phyloP scores from a whole-genome alignment of 441 rosid species.

The Mallotus repandus region DNA sequence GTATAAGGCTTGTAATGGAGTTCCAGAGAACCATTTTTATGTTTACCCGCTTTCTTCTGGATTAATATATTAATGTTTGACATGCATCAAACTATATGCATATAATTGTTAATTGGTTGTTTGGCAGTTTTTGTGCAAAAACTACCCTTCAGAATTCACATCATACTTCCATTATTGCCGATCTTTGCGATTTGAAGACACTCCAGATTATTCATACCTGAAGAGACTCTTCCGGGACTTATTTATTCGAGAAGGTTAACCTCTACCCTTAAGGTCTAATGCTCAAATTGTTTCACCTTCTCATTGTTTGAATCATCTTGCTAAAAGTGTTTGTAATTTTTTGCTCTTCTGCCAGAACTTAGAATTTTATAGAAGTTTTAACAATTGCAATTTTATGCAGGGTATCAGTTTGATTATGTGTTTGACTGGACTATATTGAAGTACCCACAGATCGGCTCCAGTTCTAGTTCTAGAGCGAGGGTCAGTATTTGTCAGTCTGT shows the following conservation, averaged over 20 bases:
- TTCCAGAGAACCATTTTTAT: background rate
- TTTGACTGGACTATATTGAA: slow-evolving; percentile 94
- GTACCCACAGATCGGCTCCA: slow-evolving; percentile 80
- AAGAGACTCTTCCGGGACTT: slow-evolving; percentile 95
- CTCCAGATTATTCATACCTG: slow-evolving; percentile 91
- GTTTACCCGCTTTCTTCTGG: background rate
- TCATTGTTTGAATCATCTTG: slow-evolving; percentile 1
- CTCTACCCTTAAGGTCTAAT: background rate
- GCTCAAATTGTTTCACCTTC: background rate
- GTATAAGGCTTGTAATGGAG: background rate
- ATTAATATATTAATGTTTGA: background rate
- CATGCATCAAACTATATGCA: background rate
- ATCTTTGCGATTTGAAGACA: slow-evolving; percentile 88
- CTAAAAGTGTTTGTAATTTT: background rate
- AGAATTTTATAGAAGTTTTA: slow-evolving; percentile 20
- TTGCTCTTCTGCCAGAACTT: slow-evolving; percentile 3
- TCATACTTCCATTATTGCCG: slow-evolving; percentile 96
- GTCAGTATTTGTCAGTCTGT: slow-evolving; percentile 46
- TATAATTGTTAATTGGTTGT: slow-evolving; percentile 4
- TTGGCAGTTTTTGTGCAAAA: slow-evolving; percentile 85
- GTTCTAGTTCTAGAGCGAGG: slow-evolving; percentile 72
- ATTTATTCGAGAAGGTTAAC: slow-evolving; percentile 86
- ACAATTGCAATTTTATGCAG: slow-evolving; percentile 44
- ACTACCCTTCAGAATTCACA: slow-evolving; percentile 81
- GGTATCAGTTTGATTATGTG: slow-evolving; percentile 92